Conservation (phyloP, 495 filamentous ascomycete genomes). For the Sordaria brevicollis region DNA sequence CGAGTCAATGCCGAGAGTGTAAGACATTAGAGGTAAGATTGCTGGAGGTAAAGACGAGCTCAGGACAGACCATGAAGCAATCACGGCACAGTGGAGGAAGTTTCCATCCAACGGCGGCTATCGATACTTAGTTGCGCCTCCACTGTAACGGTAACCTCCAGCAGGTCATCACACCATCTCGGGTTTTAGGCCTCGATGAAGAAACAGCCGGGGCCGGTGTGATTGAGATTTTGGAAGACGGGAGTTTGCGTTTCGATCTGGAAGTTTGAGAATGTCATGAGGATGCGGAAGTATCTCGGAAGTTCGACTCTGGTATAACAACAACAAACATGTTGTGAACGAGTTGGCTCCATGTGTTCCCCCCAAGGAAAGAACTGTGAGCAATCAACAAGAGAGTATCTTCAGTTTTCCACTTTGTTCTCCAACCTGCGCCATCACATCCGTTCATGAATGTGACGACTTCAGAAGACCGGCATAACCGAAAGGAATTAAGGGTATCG, state of each 20-base stretch:
- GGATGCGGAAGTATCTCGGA: background rate
- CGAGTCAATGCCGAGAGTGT: background rate
- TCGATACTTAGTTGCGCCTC: background rate
- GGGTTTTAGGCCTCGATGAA: background rate
- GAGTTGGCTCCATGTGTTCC: no score
- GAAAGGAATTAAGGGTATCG: background rate
- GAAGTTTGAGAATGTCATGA: background rate
- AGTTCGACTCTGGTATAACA: background rate
- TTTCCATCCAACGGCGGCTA: background rate
- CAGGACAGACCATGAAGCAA: no score
- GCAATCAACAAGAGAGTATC: background rate
- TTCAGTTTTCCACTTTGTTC: background rate
- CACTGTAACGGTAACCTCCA: background rate
- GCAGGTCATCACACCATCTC: background rate
- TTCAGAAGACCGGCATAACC: background rate
- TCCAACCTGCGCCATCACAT: background rate
- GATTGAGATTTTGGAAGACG: background rate
- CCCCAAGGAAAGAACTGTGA: no score
- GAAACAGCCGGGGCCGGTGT: background rate
- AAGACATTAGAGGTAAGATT: background rate
- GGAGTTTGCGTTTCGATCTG: background rate
- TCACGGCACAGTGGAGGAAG: background rate
- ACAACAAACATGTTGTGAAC: background rate
- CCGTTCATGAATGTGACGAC: background rate
- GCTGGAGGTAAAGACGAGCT: no score